phyloP scores from a whole-genome alignment of 2,329 filamentous ascomycete genomes.

The Ophiostoma novo-ulmi region DNA sequence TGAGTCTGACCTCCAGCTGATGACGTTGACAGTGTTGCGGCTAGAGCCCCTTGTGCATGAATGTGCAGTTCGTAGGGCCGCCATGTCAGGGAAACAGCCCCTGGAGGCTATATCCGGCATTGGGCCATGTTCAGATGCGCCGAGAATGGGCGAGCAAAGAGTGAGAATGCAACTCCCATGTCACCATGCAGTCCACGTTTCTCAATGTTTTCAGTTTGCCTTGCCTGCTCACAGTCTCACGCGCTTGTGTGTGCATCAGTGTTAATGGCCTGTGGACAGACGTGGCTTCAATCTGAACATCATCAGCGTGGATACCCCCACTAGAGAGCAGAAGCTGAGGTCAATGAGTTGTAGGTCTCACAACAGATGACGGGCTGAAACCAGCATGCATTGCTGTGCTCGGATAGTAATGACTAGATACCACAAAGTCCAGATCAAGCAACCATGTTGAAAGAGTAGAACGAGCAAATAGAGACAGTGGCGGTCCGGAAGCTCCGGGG shows the following conservation, averaged over 20 bases:
- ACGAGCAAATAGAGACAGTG: background rate
- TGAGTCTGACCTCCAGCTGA: conserved; percentile 1
- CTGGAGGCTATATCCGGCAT: background rate
- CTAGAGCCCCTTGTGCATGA: conserved; percentile 7
- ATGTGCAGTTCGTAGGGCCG: background rate
- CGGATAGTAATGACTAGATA: background rate
- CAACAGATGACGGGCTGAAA: background rate
- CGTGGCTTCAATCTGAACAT: background rate
- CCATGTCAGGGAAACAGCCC: background rate
- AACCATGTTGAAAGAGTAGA: background rate
- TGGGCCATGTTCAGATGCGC: background rate
- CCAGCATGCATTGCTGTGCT: background rate
- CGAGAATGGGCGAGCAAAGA: background rate
- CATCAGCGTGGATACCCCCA: background rate
- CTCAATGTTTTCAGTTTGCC: background rate
- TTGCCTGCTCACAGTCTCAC: background rate
- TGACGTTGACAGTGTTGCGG: conserved; percentile 17
- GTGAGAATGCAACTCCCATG: background rate
- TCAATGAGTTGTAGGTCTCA: background rate
- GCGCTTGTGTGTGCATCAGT: background rate
- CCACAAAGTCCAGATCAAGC: background rate
- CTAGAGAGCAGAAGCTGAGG: background rate
- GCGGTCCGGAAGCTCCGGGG: background rate
- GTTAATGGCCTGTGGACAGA: background rate
- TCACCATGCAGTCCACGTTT: background rate